Conservation (phyloP, 768 basidiomycete species). For the Cystofilobasidium bisporidii region DNA sequence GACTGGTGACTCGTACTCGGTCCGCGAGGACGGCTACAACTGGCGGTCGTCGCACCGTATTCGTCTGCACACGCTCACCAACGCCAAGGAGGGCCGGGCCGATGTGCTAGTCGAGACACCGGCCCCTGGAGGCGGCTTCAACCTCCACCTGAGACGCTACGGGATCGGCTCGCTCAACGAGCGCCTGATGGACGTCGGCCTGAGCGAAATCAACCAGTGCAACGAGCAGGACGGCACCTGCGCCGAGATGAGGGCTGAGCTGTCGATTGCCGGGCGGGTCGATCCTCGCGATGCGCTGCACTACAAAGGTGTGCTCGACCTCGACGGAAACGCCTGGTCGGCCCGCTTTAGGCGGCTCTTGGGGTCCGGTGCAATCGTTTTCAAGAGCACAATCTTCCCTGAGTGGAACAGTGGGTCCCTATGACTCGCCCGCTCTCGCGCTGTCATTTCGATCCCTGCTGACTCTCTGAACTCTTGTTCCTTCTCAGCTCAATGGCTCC, state of each 20-base stretch:
- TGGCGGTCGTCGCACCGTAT: conserved; percentile 17
- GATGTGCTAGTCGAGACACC: conserved; percentile 10
- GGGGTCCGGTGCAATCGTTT: conserved; percentile 5
- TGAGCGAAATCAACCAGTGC: conserved; percentile 18
- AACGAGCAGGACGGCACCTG: conserved; percentile 18
- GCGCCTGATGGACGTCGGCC: conserved; percentile 18
- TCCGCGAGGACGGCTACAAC: conserved; percentile 4
- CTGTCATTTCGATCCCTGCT: background rate
- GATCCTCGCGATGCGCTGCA: background rate
- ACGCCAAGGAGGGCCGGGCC: background rate
- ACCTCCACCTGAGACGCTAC: background rate
- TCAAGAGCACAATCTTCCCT: conserved; percentile 14
- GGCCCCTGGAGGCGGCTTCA: too few species aligned
- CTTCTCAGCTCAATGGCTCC: conserved; percentile 29
- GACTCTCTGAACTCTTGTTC: background rate
- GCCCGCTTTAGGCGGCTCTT: conserved; percentile 18
- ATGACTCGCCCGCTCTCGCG: background rate
- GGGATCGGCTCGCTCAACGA: conserved; percentile 6
- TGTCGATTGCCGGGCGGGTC: background rate
- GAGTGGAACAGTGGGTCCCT: conserved; percentile 19
- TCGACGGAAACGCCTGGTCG: conserved; percentile 25
- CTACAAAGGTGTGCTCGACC: background rate
- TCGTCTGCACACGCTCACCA: conserved; percentile 8
- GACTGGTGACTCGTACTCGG: conserved; percentile 13
- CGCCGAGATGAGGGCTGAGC: background rate